These are phyloP conservation scores for Stentor roeselii DNA, from an alignment of 73 alveolate species.

Conservation along the genomic window DNA sequence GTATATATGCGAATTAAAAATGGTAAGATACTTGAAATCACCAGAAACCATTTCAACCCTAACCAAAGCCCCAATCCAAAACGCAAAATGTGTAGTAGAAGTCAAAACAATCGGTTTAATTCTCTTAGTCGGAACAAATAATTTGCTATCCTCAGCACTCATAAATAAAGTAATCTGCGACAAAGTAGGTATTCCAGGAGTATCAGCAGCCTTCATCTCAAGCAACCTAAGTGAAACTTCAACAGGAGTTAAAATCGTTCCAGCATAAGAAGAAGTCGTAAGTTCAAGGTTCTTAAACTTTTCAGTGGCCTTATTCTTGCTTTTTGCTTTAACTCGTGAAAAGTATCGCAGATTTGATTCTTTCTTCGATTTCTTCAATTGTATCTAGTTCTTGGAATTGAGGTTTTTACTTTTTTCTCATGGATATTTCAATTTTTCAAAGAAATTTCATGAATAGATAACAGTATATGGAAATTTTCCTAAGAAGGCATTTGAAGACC, in stretches of 20 bases:
- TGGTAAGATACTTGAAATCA: slow-evolving; percentile 44
- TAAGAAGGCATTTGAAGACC: no score
- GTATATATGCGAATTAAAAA: slow-evolving; percentile 30
- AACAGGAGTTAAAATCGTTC: slow-evolving; percentile 54
- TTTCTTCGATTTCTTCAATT: not conserved
- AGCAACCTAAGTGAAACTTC: slow-evolving; percentile 32
- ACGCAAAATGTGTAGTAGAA: slow-evolving; percentile 25
- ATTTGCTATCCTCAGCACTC: slow-evolving; percentile 40
- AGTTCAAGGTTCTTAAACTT: slow-evolving; percentile 34
- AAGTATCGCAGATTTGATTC: not conserved
- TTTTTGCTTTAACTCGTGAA: not conserved
- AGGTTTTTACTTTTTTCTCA: no score
- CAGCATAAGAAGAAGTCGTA: slow-evolving; percentile 55
- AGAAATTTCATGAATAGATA: no score
- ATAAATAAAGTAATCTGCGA: slow-evolving; percentile 35
- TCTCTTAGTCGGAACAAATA: slow-evolving; percentile 29
- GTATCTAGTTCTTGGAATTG: not conserved
- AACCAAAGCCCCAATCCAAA: slow-evolving; percentile 60
- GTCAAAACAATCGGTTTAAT: slow-evolving; percentile 31
- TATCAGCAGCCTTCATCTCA: slow-evolving; percentile 49
- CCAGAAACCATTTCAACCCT: slow-evolving; percentile 55
- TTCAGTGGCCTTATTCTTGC: slow-evolving; percentile 25
- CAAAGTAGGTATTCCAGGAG: slow-evolving; percentile 65
- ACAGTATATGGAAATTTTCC: no score
- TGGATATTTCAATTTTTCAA: no score